Evolutionary conservation across 306 rosid species (phyloP), one percentile per base, ranked within the genome.

Genomic region (Begonia loranthoides): DNA sequence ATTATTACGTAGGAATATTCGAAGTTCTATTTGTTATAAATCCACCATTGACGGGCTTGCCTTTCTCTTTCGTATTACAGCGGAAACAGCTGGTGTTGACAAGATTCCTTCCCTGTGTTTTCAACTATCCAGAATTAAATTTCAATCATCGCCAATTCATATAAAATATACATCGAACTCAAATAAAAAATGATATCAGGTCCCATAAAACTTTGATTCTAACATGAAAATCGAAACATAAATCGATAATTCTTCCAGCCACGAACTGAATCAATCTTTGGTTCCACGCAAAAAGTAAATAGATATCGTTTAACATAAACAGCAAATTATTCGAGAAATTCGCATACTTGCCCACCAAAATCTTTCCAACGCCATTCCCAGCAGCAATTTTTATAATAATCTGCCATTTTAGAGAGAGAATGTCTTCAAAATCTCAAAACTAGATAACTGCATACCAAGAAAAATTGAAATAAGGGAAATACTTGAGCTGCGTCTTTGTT

Each of bases 71-170:
- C 99, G 70, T 60, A 92, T 92, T 45, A 92, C 94, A 50, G 99
- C 96, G 59, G 99, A 92, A 66, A 87, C 94, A 5, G 94, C 99
- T 48, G 99, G 96, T 48, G 99, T 92, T 56, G 96, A 92, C 67
- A 92, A 63, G 64, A 92, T 60, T 49, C 96, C 99, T 47, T 92
- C 96, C 84, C 94, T 92, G 76, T 46, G 65, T 60, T 22, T 19
- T 60, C 16, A 12, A 39, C 34, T 28, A 28, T 28, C 34, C 4
- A 22, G 28, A 49, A 49, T 49, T 49, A 17, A 36, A 38, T 49
- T 15, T 17, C 36, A 36, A 10, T 44, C 34, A 28, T 28, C 34
- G 7, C 0, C 7, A 6, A 28, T 28, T 28, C 34, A 28, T 28
- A 6, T 3, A 28, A 1, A 28, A 3, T 3, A 28, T 28, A 28